Base-by-base conservation (phyloP, 805 yeast genomes). In the Spathaspora hagerdaliae region DNA sequence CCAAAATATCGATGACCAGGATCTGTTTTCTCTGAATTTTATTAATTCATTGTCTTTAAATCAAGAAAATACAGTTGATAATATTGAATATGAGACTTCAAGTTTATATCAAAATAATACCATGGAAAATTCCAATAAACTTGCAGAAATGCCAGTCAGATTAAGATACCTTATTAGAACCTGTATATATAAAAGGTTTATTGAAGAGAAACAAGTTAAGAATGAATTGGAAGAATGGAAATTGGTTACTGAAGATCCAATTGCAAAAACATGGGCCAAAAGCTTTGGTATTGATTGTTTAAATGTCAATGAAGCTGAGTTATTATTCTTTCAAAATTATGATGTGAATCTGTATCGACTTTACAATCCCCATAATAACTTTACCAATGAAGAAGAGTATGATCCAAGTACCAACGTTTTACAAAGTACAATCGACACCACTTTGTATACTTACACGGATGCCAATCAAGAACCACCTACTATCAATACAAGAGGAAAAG, bases 241-340 rank as follows among this genome's bases (percentile, higher is more conserved):
- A 24, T 60, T 83, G 24, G 71, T 84, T 6, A 76, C 87, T 5
- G 92, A 85, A 57, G 87, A 83, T 52, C 56, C 72, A 2, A 67
- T 73, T 3, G 73, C 81, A 12, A 64, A 66, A 45, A 69, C 75
- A 37, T 75, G 87, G 88, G 67, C 78, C 40, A 60, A 64, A 49
- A 65, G 85, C 59, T 73, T 69, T 54, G 75, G 81, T n/a, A 58
- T 85, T 52, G 69, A 71, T 40, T 73, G 82, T 51, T 51, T 80
- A 61, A 67, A 74, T 52, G 63, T 82, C 46, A 72, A 73, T 46
- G 78, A 78, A 52, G 80, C 80, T 1, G 81, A 79, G 48, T 61
- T 65, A 39, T 57, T 60, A 39, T 67, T 64, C 46, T 73, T 64
- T 51, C 63, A 63, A 42, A 63, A 61, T 37, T 61, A 65, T 44